These are phyloP conservation scores for Phytophthora sojae DNA, from an alignment of 352 stramenopile species.

Conservation along the genomic window DNA sequence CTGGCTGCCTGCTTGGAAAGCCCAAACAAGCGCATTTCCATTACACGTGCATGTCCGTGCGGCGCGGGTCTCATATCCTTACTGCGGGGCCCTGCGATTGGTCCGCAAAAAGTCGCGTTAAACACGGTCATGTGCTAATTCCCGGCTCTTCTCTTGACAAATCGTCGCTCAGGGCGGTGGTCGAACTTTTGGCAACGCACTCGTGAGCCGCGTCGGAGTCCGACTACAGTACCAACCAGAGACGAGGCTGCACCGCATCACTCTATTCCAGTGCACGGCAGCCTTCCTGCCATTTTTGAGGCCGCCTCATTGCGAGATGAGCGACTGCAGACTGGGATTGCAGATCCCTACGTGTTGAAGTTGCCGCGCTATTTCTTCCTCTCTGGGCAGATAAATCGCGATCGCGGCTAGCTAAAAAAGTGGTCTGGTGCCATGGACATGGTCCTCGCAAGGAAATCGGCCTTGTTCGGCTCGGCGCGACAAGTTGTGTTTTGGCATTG, in stretches of 20 bases:
- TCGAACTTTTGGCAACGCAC: conserved; percentile 3
- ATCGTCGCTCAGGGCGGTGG: conserved; percentile 11
- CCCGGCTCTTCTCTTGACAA: conserved; percentile 20
- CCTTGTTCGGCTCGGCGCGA: too few species aligned
- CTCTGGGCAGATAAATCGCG: background rate
- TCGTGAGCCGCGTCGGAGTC: background rate
- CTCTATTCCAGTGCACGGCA: background rate
- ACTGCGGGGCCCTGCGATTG: conserved; percentile 9
- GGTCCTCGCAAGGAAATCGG: background rate
- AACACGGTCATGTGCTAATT: conserved; percentile 19
- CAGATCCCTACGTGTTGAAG: background rate
- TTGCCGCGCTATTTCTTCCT: conserved; percentile 1
- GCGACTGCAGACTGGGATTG: too few species aligned
- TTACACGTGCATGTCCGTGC: conserved; percentile 28
- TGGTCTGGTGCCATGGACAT: background rate
- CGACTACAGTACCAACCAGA: background rate
- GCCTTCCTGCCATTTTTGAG: too few species aligned
- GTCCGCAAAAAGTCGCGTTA: conserved; percentile 9
- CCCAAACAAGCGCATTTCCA: conserved; percentile 23
- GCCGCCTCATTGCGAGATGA: too few species aligned
- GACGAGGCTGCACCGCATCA: background rate
- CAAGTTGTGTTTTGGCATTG: too few species aligned
- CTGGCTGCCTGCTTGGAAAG: conserved; percentile 1
- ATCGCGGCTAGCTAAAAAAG: conserved; percentile 8
- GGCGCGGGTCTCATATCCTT: conserved; percentile 18